Conservation (phyloP, 2,329 filamentous ascomycete species). For the Whalleya microplaca region DNA sequence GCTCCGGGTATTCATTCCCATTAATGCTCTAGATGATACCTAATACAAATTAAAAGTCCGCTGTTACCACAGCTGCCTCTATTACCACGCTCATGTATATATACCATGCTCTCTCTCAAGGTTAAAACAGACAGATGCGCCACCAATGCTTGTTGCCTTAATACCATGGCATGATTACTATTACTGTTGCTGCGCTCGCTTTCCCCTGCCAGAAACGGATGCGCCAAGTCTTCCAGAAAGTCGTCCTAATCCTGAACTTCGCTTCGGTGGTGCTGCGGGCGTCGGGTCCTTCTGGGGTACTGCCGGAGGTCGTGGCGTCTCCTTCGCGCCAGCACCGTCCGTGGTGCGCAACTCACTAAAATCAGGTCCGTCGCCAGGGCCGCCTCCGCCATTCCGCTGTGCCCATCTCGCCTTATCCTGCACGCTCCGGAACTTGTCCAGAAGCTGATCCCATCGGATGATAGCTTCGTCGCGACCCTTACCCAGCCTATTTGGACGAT, state of each 20-base stretch:
- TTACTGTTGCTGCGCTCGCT: constrained; percentile 49
- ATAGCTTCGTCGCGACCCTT: constrained; percentile 80
- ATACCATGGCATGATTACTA: neutral
- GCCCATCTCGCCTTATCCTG: constrained; percentile 82
- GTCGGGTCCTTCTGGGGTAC: constrained; percentile 55
- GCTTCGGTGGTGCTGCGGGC: constrained; percentile 55
- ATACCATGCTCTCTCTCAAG: neutral
- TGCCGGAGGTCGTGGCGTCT: constrained; percentile 43
- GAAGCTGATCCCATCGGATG: constrained; percentile 88
- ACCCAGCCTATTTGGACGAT: constrained; percentile 72
- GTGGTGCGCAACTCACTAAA: constrained; percentile 47
- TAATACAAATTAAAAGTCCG: constrained; percentile 16
- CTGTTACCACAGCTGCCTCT: constrained; percentile 1
- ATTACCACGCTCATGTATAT: neutral
- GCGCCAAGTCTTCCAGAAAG: constrained; percentile 72
- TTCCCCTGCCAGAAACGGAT: constrained; percentile 68
- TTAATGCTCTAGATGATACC: constrained; percentile 13
- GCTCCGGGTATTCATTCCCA: constrained; percentile 24
- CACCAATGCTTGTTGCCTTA: neutral
- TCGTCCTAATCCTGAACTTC: constrained; percentile 65
- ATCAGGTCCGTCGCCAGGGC: constrained; percentile 50
- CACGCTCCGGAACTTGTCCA: constrained; percentile 92
- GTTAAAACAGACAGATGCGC: neutral
- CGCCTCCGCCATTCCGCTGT: constrained; percentile 60
- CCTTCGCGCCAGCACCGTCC: constrained; percentile 46